Percentiles rank a stretch among this genome's conserved stretches.
Conservation (phyloP, 495 filamentous ascomycete genomes). For the Neurospora sp. region DNA sequence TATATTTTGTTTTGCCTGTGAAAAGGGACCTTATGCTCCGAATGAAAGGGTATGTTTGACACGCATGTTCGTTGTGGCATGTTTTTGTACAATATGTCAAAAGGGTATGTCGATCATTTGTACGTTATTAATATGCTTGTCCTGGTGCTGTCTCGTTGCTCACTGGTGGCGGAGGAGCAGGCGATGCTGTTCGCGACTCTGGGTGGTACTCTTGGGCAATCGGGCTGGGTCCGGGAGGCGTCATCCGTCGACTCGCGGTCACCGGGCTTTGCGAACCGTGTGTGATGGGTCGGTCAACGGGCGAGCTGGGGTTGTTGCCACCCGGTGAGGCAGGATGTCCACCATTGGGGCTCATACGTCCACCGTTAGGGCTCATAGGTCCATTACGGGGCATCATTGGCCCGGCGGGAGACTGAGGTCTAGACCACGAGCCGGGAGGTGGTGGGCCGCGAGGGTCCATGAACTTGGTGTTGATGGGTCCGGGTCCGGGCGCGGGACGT, state of each 20-base stretch:
- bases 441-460: neutral
- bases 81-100: neutral
- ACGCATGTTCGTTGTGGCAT: neutral
- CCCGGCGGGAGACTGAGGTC: conserved; percentile 11
- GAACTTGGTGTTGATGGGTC: neutral
- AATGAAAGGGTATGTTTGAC: neutral
- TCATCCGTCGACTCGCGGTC: conserved; percentile 31
- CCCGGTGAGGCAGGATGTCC: neutral
- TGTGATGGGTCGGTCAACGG: neutral
- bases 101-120: neutral
- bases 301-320: neutral
- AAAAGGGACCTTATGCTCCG: neutral
- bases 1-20: neutral
- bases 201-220: conserved; percentile 40
- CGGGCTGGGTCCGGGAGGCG: conserved; percentile 50
- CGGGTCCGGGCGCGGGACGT: neutral
- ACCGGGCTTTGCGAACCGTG: conserved; percentile 24
- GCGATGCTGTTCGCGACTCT: conserved; percentile 3
- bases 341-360: conserved; percentile 9
- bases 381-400: conserved; percentile 31
- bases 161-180: conserved; percentile 23
- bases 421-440: conserved; percentile 18
- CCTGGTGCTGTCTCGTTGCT: conserved; percentile 38
- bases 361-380: conserved; percentile 25
- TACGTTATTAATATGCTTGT: conserved; percentile 33